Conservation (phyloP, 495 filamentous ascomycete species). For the Durotheca rogersii region DNA sequence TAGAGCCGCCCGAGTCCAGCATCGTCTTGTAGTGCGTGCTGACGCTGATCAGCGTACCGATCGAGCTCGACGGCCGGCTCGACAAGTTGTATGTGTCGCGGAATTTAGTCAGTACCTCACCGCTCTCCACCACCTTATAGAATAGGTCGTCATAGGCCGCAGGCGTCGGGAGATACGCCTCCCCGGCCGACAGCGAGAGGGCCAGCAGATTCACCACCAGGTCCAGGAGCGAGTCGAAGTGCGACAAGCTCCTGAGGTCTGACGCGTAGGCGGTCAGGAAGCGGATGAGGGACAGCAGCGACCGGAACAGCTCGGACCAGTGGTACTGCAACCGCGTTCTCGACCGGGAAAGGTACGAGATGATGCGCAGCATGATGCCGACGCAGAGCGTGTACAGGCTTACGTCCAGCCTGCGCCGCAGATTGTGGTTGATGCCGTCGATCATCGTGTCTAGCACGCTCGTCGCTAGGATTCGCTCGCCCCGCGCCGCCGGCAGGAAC, state of each 20-base stretch:
- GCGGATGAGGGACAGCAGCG: slow-evolving; percentile 82
- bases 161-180: slow-evolving; percentile 88
- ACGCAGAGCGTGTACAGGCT: slow-evolving; percentile 78
- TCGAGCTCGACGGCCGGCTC: slow-evolving; percentile 60
- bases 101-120: slow-evolving; percentile 81
- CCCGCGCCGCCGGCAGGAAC: slow-evolving; percentile 72
- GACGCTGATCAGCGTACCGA: slow-evolving; percentile 81
- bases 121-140: slow-evolving; percentile 94
- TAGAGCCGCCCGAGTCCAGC: slow-evolving; percentile 60
- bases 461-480: slow-evolving; percentile 69
- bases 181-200: slow-evolving; percentile 81
- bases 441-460: slow-evolving; percentile 81
- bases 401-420: slow-evolving; percentile 79
- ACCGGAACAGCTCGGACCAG: slow-evolving; percentile 94
- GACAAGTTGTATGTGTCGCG: slow-evolving; percentile 67
- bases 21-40: slow-evolving; percentile 84
- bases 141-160: slow-evolving; percentile 93
- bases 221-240: slow-evolving; percentile 63
- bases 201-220: slow-evolving; percentile 81
- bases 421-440: slow-evolving; percentile 92
- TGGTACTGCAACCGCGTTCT: slow-evolving; percentile 80
- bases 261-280: slow-evolving; percentile 84
- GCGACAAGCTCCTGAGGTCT: slow-evolving; percentile 64
- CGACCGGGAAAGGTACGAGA: slow-evolving; percentile 79
- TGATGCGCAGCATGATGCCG: slow-evolving; percentile 75